A percentile compares a stretch with the other conserved stretches of the same genome.
Conservation (phyloP, 371 early-diverging fungal species). For the Mortierella sp. region DNA sequence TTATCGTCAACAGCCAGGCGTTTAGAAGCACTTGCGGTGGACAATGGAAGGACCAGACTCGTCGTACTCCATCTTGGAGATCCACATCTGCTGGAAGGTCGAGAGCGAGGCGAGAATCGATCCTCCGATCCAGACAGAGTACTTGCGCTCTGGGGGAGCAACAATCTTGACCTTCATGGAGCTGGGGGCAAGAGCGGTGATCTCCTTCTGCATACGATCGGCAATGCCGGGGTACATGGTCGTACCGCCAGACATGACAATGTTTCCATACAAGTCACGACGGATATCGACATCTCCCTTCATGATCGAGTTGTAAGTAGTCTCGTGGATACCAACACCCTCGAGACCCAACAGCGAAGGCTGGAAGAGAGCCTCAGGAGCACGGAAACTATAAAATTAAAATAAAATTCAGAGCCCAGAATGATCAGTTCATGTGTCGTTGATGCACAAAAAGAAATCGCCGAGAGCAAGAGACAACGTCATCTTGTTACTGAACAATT, state of each 20-base stretch:
- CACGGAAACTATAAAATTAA: constrained; percentile 66
- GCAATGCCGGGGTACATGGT: constrained; percentile 90
- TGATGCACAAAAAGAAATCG: too few relatives aligned
- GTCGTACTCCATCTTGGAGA: constrained; percentile 94
- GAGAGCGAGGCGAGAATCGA: constrained; percentile 90
- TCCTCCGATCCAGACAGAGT: constrained; percentile 98
- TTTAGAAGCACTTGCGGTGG: constrained; percentile 99
- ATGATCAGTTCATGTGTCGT: neutral
- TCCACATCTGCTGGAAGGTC: constrained; percentile 72
- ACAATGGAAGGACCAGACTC: constrained; percentile 98
- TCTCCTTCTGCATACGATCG: constrained; percentile 90
- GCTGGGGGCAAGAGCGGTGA: constrained; percentile 83
- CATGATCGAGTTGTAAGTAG: constrained; percentile 89
- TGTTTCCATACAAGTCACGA: constrained; percentile 85
- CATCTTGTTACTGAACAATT: too few relatives aligned
- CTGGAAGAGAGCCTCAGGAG: constrained; percentile 87
- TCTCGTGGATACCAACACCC: constrained; percentile 90
- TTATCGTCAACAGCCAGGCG: neutral
- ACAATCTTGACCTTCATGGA: constrained; percentile 96
- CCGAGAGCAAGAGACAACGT: too few relatives aligned
- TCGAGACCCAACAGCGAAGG: constrained; percentile 92
- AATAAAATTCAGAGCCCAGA: neutral
- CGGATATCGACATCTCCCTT: constrained; percentile 94
- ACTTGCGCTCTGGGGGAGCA: constrained; percentile 97
- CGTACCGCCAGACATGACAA: constrained; percentile 95